phyloP scores from a whole-genome alignment of 1,139 yeast species.

The Scheffersomyces parashehatae region DNA sequence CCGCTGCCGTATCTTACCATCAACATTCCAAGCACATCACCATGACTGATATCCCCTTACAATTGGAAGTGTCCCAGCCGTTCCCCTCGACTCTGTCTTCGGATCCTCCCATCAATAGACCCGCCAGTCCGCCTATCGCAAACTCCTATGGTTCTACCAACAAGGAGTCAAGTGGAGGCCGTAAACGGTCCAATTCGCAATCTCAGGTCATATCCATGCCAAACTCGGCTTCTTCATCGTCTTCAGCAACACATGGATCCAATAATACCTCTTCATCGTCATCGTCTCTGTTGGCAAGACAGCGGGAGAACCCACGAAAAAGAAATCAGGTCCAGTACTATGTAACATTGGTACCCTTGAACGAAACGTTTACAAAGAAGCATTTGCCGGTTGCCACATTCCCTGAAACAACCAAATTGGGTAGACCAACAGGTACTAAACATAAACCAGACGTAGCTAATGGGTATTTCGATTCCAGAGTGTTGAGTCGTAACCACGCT shows the following conservation, averaged over 20 bases:
- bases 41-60: constrained; percentile 19
- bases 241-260: not conserved
- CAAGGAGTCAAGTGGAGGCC: constrained; percentile 9
- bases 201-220: constrained; percentile 28
- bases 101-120: too few relatives aligned
- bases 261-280: constrained; percentile 6
- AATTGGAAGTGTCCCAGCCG: constrained; percentile 15
- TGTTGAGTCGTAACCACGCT: constrained; percentile 91
- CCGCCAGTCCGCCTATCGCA: too few relatives aligned
- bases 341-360: constrained; percentile 70
- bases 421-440: constrained; percentile 80
- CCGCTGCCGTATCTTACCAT: too few relatives aligned
- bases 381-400: constrained; percentile 74
- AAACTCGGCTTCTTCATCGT: constrained; percentile 5
- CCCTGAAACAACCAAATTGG: constrained; percentile 85
- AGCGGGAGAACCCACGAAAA: constrained; percentile 19
- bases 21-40: not conserved
- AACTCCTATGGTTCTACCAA: not conserved
- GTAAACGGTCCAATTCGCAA: constrained; percentile 43
- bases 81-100: constrained; percentile 2
- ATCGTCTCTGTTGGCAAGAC: constrained; percentile 10
- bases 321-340: constrained; percentile 46
- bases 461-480: constrained; percentile 94
- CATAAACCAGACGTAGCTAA: constrained; percentile 76
- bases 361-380: constrained; percentile 81